A percentile compares a stretch with the other conserved stretches of the same genome.
phyloP scores from a whole-genome alignment of 2,329 filamentous ascomycete genomes.

The Fusarium zealandicum region DNA sequence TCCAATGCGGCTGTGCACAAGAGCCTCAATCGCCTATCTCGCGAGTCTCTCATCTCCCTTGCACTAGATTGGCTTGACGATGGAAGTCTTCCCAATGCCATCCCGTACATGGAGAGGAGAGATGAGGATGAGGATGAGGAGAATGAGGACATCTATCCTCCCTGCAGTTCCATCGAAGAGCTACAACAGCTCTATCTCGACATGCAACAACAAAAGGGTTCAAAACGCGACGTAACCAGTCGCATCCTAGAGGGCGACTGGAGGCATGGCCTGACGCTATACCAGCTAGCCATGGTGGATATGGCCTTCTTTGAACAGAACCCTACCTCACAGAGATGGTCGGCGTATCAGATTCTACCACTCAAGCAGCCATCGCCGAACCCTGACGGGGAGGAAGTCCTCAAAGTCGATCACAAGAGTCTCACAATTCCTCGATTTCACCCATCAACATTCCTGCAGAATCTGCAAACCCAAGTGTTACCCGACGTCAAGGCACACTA shows the following conservation, averaged over 20 bases:
- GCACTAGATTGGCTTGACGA: conserved; percentile 80
- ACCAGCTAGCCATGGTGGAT: conserved; percentile 74
- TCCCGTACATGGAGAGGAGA: conserved; percentile 44
- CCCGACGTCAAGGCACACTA: conserved; percentile 86
- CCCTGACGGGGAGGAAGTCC: conserved; percentile 50
- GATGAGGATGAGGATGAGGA: conserved; percentile 63
- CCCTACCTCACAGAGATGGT: conserved; percentile 69
- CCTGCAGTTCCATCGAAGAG: conserved; percentile 69
- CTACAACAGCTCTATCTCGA: conserved; percentile 70
- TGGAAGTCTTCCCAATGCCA: conserved; percentile 64
- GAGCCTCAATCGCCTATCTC: conserved; percentile 72
- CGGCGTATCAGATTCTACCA: conserved; percentile 65
- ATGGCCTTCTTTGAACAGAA: conserved; percentile 71
- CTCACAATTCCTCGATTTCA: conserved; percentile 75
- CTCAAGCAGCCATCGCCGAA: conserved; percentile 52
- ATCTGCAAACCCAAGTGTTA: conserved; percentile 75
- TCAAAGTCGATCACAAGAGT: conserved; percentile 54
- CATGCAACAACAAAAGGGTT: conserved; percentile 66
- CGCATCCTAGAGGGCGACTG: conserved; percentile 73
- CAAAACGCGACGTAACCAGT: conserved; percentile 68
- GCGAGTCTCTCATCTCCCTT: conserved; percentile 74
- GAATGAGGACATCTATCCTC: conserved; percentile 71
- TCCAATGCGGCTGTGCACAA: conserved; percentile 70
- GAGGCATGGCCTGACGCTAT: conserved; percentile 68
- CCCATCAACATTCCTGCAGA: conserved; percentile 78